phyloP scores from a whole-genome alignment of 2,329 filamentous ascomycete genomes.

The Arthrobotrys pseudoclavata region DNA sequence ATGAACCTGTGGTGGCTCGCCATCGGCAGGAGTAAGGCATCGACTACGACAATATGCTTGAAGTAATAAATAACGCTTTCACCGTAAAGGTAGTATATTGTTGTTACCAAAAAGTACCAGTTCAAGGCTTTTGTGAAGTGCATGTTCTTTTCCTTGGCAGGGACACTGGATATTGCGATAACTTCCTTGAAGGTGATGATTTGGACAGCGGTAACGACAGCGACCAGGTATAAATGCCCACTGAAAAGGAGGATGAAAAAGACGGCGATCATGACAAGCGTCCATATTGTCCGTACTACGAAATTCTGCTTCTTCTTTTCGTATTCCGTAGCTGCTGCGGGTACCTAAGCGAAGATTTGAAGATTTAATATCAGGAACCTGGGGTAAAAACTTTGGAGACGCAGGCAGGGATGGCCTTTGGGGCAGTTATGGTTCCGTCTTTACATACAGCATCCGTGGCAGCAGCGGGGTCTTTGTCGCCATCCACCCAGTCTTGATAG shows the following conservation, averaged over 20 bases:
- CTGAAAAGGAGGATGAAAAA: constrained; percentile 95
- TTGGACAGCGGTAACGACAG: constrained; percentile 90
- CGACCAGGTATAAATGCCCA: constrained; percentile 97
- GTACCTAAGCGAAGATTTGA: constrained; percentile 60
- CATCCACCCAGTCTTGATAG: constrained; percentile 57
- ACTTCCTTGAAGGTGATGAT: constrained; percentile 99
- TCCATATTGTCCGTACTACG: constrained; percentile 97
- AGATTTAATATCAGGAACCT: constrained; percentile 39
- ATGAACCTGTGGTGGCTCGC: constrained; percentile 99
- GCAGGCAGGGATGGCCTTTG: constrained; percentile 46
- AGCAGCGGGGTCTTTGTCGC: constrained; percentile 44
- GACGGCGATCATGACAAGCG: constrained; percentile 92
- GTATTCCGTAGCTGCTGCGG: constrained; percentile 76
- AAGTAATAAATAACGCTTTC: constrained; percentile 99
- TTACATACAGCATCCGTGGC: constrained; percentile 31
- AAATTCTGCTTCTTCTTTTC: constrained; percentile 99
- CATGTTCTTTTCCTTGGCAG: constrained; percentile 88
- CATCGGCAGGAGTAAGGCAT: constrained; percentile 90
- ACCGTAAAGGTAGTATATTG: constrained; percentile 99
- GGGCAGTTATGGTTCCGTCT: constrained; percentile 15
- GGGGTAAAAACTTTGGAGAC: constrained; percentile 46
- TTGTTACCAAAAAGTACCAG: constrained; percentile 99
- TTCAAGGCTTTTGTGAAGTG: constrained; percentile 96
- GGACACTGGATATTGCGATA: constrained; percentile 95
- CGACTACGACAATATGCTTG: constrained; percentile 96